Evolutionary conservation across 331 rosid genomes (phyloP), one percentile per base, ranked within the genome.

Genomic region (Rosa hybrid): DNA sequence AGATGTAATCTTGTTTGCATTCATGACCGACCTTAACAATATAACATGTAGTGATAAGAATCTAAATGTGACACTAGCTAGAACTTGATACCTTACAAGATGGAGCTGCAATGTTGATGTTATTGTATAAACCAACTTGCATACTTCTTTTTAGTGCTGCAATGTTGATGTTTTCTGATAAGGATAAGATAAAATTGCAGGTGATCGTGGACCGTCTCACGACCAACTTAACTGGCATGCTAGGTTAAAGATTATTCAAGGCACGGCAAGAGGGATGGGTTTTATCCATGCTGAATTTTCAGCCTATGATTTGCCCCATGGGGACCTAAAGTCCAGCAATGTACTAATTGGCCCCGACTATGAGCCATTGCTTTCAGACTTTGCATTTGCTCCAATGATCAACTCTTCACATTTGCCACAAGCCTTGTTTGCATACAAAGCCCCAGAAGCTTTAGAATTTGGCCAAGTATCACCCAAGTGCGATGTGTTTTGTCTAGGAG

Each of bases 301-400:
- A 27, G 56, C 76, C 41, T 85, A 16, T 11, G 75, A 83, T 70
- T 63, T 94, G 38, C 97, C 98, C 18, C 97, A 94, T 59, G 97
- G 98, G 1, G 90, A 94, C 75, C 87, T 94, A 59, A 94, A 94
- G 64, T 92, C 96, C 42, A 89, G 92, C 87, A 94, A 94, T 49
- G 45, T 94, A 44, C 91, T 94, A 14, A 83, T 94, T 7, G 84
- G 88, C 79, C 86, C 86, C 10, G 86, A 84, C 13, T 82, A 78
- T 25, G 90, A 90, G 68, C 92, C 98, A 17, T 17, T 94, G 16
- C 86, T 94, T 2, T 81, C 79, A 34, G 97, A 94, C 23, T 90
- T 54, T 25, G 97, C 92, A 12, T 83, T 86, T 42, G 80, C 56
- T 46, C 83, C 80, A 9, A 45, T 94, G 34, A 81, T 87, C 27